A percentile compares a stretch with the other conserved stretches of the same genome.
Conservation (phyloP, 345 rosid genomes). For the Cardiospermum halicacabum region DNA sequence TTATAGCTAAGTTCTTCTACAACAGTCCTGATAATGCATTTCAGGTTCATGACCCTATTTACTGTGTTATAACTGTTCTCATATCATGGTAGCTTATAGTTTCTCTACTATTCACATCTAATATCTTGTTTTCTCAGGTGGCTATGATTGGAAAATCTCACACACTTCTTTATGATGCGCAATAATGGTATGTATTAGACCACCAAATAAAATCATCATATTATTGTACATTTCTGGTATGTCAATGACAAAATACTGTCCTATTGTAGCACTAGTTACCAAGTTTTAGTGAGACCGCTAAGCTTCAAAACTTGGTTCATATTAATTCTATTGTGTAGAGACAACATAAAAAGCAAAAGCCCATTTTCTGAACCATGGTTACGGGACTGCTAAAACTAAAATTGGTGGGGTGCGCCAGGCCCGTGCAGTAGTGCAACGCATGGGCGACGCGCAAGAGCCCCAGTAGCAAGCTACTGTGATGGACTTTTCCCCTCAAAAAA, state of each 20-base stretch:
- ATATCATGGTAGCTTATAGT: background rate
- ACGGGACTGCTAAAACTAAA: too few species aligned
- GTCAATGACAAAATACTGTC: conserved; percentile 6
- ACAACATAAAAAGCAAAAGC: too few species aligned
- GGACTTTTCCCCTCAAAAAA: background rate
- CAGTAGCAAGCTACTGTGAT: too few species aligned
- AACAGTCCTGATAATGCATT: conserved; percentile 68
- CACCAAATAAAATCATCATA: background rate
- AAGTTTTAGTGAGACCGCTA: background rate
- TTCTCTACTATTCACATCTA: background rate
- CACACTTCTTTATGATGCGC: conserved; percentile 46
- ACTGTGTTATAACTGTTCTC: background rate
- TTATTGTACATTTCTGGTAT: conserved; percentile 45
- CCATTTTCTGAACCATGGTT: too few species aligned
- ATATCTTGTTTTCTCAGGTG: conserved; percentile 27
- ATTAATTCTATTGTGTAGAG: too few species aligned
- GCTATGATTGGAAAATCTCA: conserved; percentile 51
- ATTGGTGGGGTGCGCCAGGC: too few species aligned
- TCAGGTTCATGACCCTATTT: conserved; percentile 26
- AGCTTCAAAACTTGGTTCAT: too few species aligned
- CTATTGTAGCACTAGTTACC: background rate
- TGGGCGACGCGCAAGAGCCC: too few species aligned
- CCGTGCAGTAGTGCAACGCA: too few species aligned
- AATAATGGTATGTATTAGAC: conserved; percentile 35
- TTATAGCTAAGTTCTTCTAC: conserved; percentile 58